Percentiles rank a stretch among this genome's conserved stretches.
Conservation (phyloP, 805 yeast genomes). For the Yamadazyma scolyti region DNA sequence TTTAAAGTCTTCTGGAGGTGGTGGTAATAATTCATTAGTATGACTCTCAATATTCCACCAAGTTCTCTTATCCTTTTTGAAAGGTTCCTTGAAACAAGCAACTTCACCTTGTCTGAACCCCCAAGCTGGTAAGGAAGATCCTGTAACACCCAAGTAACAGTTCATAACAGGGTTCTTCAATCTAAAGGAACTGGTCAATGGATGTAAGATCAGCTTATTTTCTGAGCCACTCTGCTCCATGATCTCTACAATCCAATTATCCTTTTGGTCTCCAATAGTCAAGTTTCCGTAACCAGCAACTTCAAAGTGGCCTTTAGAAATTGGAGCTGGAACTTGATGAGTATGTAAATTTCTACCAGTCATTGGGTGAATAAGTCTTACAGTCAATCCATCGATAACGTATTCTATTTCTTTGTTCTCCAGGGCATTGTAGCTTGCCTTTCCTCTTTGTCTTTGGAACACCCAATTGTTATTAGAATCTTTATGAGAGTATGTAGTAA, state of each 20-base stretch:
- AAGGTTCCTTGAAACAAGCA: slow-evolving; percentile 67
- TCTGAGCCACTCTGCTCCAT: slow-evolving; percentile 56
- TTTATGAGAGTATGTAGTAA: slow-evolving; percentile 44
- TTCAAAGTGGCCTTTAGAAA: slow-evolving; percentile 51
- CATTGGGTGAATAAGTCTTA: slow-evolving; percentile 59
- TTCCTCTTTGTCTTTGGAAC: slow-evolving; percentile 47
- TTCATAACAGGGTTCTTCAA: slow-evolving; percentile 63
- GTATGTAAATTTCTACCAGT: slow-evolving; percentile 71
- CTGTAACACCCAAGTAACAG: slow-evolving; percentile 85
- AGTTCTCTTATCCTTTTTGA: slow-evolving; percentile 72
- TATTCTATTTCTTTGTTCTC: slow-evolving; percentile 30
- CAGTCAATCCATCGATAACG: slow-evolving; percentile 54
- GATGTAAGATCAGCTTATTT: slow-evolving; percentile 58
- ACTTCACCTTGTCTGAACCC: slow-evolving; percentile 98
- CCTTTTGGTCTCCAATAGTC: slow-evolving; percentile 64
- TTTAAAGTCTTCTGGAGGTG: slow-evolving; percentile 57
- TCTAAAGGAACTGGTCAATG: slow-evolving; percentile 81
- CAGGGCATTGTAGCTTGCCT: slow-evolving; percentile 27
- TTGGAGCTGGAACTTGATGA: slow-evolving; percentile 63
- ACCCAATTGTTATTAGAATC: slow-evolving; percentile 44
- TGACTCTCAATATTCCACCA: slow-evolving; percentile 88
- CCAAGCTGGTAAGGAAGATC: slow-evolving; percentile 85
- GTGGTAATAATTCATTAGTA: slow-evolving; percentile 53
- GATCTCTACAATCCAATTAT: slow-evolving; percentile 74
- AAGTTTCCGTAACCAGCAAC: slow-evolving; percentile 73